Percentiles rank a stretch among this genome's conserved stretches.
These are phyloP conservation scores for Penstemon eatonii DNA, from an alignment of 257 asterid genomes.

Conservation along the genomic window DNA sequence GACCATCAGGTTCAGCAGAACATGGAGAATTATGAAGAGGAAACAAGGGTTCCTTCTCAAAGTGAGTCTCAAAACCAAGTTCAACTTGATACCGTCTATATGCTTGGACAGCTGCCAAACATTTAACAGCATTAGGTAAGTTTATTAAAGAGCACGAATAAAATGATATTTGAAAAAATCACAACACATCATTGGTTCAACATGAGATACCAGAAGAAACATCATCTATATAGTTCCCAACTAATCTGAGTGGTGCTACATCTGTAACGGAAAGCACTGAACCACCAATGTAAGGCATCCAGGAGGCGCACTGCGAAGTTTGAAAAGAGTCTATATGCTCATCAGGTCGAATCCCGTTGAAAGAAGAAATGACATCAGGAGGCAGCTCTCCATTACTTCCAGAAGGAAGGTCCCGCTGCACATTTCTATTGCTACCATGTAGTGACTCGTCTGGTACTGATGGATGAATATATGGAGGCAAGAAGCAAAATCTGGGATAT, in stretches of 20 bases:
- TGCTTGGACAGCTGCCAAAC: slow-evolving; percentile 59
- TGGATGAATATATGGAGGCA: slow-evolving; percentile 66
- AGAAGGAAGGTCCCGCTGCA: slow-evolving; percentile 37
- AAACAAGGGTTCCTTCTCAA: slow-evolving; percentile 75
- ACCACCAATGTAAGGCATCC: slow-evolving; percentile 73
- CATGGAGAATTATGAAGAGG: slow-evolving; percentile 49
- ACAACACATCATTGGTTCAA: slow-evolving; percentile 22
- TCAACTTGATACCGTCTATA: slow-evolving; percentile 50
- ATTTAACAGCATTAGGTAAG: slow-evolving; percentile 31
- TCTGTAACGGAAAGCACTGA: slow-evolving; percentile 70
- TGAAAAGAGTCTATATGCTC: slow-evolving; percentile 40
- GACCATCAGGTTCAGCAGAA: slow-evolving; percentile 51
- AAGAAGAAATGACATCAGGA: slow-evolving; percentile 35
- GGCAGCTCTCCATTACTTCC: slow-evolving; percentile 38
- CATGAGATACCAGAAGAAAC: slow-evolving; percentile 69
- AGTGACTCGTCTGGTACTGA: slow-evolving; percentile 54
- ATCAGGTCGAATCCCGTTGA: slow-evolving; percentile 36
- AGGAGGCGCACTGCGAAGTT: slow-evolving; percentile 39
- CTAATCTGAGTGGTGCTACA: slow-evolving; percentile 89
- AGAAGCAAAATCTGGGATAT: slow-evolving; percentile 75
- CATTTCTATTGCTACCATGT: slow-evolving; percentile 34
- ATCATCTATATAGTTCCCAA: slow-evolving; percentile 67
- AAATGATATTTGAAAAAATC: slow-evolving; percentile 24
- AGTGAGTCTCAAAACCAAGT: slow-evolving; percentile 43
- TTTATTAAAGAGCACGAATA: slow-evolving; percentile 23